Conservation (phyloP, 2,329 filamentous ascomycete species). For the Colletotrichum euphorbiae region DNA sequence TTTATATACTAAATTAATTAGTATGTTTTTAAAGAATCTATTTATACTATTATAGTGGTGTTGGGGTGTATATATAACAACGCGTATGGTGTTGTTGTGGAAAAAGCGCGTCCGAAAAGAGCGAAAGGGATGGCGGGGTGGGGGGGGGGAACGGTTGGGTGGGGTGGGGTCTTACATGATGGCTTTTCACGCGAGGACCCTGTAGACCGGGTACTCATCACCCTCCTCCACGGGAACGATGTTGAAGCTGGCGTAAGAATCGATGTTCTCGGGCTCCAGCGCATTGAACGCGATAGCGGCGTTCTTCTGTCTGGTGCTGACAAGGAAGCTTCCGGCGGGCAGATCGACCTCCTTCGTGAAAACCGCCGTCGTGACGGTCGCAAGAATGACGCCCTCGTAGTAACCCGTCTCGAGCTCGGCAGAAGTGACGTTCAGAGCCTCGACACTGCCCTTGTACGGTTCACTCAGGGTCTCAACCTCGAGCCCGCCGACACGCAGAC, state of each 20-base stretch:
- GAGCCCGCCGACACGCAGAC: constrained; percentile 44
- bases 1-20: too few relatives aligned
- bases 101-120: too few relatives aligned
- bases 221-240: constrained; percentile 45
- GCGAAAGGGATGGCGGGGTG: too few relatives aligned
- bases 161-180: too few relatives aligned
- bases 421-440: constrained; percentile 45
- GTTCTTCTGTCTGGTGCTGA: constrained; percentile 50
- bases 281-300: constrained; percentile 46
- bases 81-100: too few relatives aligned
- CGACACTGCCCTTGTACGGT: constrained; percentile 45
- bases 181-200: constrained; percentile 35
- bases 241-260: constrained; percentile 49
- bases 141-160: too few relatives aligned
- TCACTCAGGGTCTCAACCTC: constrained; percentile 44
- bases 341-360: constrained; percentile 42
- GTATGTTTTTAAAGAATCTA: too few relatives aligned
- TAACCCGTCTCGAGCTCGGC: constrained; percentile 43
- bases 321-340: constrained; percentile 46
- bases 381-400: constrained; percentile 46
- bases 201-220: constrained; percentile 49
- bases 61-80: too few relatives aligned
- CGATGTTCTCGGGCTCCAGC: constrained; percentile 50
- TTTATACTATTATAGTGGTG: too few relatives aligned
- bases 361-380: constrained; percentile 41